Percentiles rank a stretch among this genome's conserved stretches.
Evolutionary conservation across 768 basidiomycete species (phyloP).

Genomic region (Leccinum broughii): DNA sequence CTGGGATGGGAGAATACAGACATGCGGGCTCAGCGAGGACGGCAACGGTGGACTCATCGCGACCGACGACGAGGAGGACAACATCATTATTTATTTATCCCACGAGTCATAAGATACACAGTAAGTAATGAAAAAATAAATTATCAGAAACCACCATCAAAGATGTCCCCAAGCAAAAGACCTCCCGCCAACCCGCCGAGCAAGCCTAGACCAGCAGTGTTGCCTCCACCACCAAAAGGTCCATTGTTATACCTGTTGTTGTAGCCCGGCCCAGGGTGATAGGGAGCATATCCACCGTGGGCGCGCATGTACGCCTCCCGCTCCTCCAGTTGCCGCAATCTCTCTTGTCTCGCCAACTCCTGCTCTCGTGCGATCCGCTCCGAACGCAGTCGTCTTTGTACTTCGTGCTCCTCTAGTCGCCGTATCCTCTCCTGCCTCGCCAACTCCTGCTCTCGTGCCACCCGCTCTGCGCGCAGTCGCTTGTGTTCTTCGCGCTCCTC

Average conservation of each 20-base stretch:
- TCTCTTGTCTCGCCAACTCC: conserved; percentile 18
- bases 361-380: conserved; percentile 31
- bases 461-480: conserved; percentile 34
- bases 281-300: conserved; percentile 33
- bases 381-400: conserved; percentile 32
- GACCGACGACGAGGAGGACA: neutral
- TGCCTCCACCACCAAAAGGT: neutral
- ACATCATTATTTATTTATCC: conserved; percentile 1
- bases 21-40: conserved; percentile 77
- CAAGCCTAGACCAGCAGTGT: conserved; percentile 22
- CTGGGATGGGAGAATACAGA: conserved; percentile 69
- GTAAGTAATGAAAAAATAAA: conserved; percentile 1
- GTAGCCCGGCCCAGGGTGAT: conserved; percentile 24
- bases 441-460: conserved; percentile 23
- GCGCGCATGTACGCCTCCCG: conserved; percentile 38
- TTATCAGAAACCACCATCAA: conserved; percentile 41
- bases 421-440: conserved; percentile 19
- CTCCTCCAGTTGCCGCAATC: conserved; percentile 25
- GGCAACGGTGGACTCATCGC: conserved; percentile 59
- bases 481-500: conserved; percentile 57
- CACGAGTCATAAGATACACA: conserved; percentile 3
- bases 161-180: conserved; percentile 46
- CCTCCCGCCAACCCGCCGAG: conserved; percentile 52
- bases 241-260: neutral
- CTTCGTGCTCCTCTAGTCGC: conserved; percentile 31